These are phyloP conservation scores for Sechiopsis laciniata DNA, from an alignment of 306 rosid genomes.

Conservation along the genomic window DNA sequence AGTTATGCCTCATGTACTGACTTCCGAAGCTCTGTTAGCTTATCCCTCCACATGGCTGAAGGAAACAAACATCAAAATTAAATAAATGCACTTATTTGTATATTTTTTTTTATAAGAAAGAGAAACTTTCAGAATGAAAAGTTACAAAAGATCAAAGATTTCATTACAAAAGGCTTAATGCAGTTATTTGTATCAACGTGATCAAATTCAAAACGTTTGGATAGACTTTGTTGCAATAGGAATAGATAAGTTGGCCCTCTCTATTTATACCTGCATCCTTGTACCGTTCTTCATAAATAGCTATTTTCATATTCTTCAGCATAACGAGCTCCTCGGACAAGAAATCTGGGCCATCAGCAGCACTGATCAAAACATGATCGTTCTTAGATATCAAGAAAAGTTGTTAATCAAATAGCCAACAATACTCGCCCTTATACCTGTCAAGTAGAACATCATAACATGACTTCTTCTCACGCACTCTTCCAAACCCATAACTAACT, in stretches of 20 bases:
- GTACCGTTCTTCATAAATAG: constrained; percentile 76
- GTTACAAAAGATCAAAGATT: too few relatives aligned
- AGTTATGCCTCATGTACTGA: constrained; percentile 44
- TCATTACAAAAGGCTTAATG: too few relatives aligned
- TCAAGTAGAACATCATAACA: constrained; percentile 78
- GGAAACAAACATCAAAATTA: constrained; percentile 26
- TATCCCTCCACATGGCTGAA: constrained; percentile 88
- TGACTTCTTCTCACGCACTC: constrained; percentile 47
- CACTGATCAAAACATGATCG: constrained; percentile 40
- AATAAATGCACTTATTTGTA: constrained; percentile 1
- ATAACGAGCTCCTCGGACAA: constrained; percentile 65
- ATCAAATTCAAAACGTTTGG: background rate
- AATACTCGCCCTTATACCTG: constrained; percentile 49
- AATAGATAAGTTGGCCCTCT: background rate
- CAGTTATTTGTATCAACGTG: background rate
- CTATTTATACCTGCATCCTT: constrained; percentile 65
- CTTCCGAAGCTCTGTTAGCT: constrained; percentile 60
- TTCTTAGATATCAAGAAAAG: constrained; percentile 22
- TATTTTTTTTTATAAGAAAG: too few relatives aligned
- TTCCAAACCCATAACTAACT: constrained; percentile 65
- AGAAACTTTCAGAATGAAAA: too few relatives aligned
- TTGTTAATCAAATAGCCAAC: background rate
- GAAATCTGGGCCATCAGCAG: constrained; percentile 70
- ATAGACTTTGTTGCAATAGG: background rate
- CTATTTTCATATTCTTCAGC: constrained; percentile 62